phyloP scores from a whole-genome alignment of 1,284 basidiomycete species.

The Sporisorium reilianum region DNA sequence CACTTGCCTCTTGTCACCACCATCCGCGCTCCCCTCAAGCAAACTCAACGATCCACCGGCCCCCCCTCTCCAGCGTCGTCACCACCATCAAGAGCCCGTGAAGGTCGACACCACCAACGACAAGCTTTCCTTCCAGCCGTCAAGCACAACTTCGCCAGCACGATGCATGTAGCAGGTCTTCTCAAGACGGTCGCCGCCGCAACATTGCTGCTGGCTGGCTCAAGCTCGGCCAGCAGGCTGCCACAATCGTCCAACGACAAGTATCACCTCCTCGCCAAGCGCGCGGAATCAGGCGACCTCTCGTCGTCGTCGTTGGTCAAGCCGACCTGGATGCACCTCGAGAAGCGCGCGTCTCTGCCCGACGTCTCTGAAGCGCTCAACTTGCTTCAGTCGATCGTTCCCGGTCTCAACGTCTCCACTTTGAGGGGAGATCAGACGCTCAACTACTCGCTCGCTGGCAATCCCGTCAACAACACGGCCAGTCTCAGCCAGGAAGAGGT shows the following conservation, averaged over 20 bases:
- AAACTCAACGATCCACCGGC: not conserved
- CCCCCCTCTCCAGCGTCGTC: not conserved
- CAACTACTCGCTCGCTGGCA: constrained; percentile 27
- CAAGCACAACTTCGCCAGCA: not conserved
- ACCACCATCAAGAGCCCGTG: not conserved
- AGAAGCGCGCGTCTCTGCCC: constrained; percentile 13
- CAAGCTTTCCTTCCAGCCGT: not conserved
- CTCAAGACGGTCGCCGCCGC: constrained; percentile 12
- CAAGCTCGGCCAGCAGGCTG: constrained; percentile 12
- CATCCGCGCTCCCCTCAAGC: not conserved
- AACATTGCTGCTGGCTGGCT: constrained; percentile 8
- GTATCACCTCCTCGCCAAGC: constrained; percentile 14
- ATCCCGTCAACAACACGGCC: constrained; percentile 32
- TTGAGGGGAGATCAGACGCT: constrained; percentile 1
- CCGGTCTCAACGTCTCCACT: constrained; percentile 24
- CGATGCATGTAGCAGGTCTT: constrained; percentile 19
- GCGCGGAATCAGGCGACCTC: constrained; percentile 7
- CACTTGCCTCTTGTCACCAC: constrained; percentile 1
- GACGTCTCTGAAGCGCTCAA: constrained; percentile 17
- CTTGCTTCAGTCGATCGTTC: constrained; percentile 23
- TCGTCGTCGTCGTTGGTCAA: constrained; percentile 19
- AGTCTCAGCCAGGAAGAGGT: constrained; percentile 31
- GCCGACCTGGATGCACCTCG: constrained; percentile 27
- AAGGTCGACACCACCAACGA: not conserved
- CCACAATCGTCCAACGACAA: constrained; percentile 15